Conservation (phyloP, 2,329 filamentous ascomycete genomes). For the Epicoccum nigrum region DNA sequence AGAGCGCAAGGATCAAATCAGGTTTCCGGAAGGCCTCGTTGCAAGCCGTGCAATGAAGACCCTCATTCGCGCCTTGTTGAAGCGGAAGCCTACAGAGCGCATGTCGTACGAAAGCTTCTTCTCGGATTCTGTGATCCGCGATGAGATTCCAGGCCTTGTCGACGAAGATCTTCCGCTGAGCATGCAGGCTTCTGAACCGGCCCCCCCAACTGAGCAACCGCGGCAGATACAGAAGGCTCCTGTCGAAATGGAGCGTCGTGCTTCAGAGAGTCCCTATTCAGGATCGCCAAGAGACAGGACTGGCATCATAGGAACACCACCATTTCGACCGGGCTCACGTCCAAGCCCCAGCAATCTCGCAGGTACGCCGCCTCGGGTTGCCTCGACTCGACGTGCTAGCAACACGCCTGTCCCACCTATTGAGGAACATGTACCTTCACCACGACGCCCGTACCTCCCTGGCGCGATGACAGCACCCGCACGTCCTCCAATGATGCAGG, state of each 20-base stretch:
- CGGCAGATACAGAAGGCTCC: slow-evolving; percentile 39
- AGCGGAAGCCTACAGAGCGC: slow-evolving; percentile 82
- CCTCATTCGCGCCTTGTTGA: slow-evolving; percentile 80
- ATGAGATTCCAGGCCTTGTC: slow-evolving; percentile 79
- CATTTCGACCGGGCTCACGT: slow-evolving; percentile 42
- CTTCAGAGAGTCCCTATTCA: slow-evolving; percentile 39
- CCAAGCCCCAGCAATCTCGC: slow-evolving; percentile 36
- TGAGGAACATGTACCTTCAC: slow-evolving; percentile 43
- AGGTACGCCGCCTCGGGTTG: slow-evolving; percentile 32
- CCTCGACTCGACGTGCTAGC: slow-evolving; percentile 38
- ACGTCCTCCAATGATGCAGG: slow-evolving; percentile 47
- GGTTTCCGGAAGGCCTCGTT: slow-evolving; percentile 74
- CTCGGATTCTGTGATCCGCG: slow-evolving; percentile 71
- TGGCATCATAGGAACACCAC: slow-evolving; percentile 38
- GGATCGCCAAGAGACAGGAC: slow-evolving; percentile 41
- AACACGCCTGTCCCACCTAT: slow-evolving; percentile 41
- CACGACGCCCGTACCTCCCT: slow-evolving; percentile 52
- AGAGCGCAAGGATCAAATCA: slow-evolving; percentile 82
- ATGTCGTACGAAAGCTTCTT: slow-evolving; percentile 90
- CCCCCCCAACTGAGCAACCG: slow-evolving; percentile 31
- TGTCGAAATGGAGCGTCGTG: slow-evolving; percentile 34
- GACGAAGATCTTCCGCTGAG: slow-evolving; percentile 69
- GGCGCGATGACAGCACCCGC: slow-evolving; percentile 54
- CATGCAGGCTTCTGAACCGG: slow-evolving; percentile 35
- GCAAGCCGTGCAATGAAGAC: slow-evolving; percentile 79